A percentile compares a stretch with the other conserved stretches of the same genome.
These are phyloP conservation scores for Phytophthora aleatoria DNA, from an alignment of 352 stramenopile genomes.

Conservation along the genomic window DNA sequence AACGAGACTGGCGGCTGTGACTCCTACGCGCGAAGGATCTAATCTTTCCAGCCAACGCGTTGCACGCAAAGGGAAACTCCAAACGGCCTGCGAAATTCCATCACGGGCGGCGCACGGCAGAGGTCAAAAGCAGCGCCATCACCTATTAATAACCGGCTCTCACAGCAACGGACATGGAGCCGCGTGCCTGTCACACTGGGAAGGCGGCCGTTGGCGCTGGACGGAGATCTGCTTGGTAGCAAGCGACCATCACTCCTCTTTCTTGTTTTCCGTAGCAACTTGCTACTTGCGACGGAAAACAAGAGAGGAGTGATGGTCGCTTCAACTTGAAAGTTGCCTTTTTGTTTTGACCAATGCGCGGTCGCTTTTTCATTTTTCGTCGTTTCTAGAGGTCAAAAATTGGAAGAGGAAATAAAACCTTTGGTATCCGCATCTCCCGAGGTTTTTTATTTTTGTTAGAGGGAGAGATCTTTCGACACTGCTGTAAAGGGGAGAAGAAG, in stretches of 20 bases:
- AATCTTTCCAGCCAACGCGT: constrained; percentile 10
- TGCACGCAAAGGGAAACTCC: constrained; percentile 25
- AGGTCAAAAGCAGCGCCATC: constrained; percentile 10
- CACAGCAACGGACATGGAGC: constrained; percentile 30
- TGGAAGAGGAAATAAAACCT: constrained; percentile 14
- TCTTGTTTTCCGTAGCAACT: no score
- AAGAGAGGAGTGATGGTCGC: constrained; percentile 24
- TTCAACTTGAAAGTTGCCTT: constrained; percentile 17
- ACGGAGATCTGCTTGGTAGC: constrained; percentile 9
- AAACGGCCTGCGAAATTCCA: constrained; percentile 32
- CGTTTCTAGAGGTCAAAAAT: constrained; percentile 14
- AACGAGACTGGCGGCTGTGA: constrained; percentile 1
- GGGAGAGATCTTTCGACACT: constrained; percentile 37
- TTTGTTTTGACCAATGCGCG: no score
- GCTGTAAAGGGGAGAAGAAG: constrained; percentile 26
- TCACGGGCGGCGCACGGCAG: background rate
- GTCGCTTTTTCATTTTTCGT: constrained; percentile 10
- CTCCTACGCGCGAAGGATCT: constrained; percentile 14
- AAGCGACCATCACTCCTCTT: no score
- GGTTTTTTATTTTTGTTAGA: constrained; percentile 11
- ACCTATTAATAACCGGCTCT: constrained; percentile 28
- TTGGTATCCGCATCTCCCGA: constrained; percentile 1
- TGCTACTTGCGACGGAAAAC: no score
- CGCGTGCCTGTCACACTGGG: constrained; percentile 6
- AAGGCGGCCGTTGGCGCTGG: constrained; percentile 15